Evolutionary conservation across 306 rosid genomes (phyloP), one percentile per base, ranked within the genome.

Genomic region (Echinosophora koreensis): DNA sequence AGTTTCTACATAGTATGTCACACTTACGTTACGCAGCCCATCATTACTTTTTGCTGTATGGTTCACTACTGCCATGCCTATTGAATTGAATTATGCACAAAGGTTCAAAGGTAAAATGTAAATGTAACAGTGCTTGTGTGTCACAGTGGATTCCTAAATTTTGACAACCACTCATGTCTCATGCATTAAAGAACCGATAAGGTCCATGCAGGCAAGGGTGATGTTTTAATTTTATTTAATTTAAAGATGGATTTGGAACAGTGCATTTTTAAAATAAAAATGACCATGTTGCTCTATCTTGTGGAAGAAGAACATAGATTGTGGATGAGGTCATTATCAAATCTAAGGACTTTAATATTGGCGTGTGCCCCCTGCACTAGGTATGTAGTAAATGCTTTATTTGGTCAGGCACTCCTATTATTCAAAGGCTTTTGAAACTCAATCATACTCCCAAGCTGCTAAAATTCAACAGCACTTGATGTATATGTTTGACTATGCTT

Each of bases 291-390:
- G 50, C 57, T 49, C 18, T 84, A 86, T 81, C 87, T 84, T 85
- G 90, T 81, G 85, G 85, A 75, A 81, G 89, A 81, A 86, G 88
- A 88, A 87, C 86, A 83, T 89, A 77, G 93, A 88, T 92, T 92
- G 83, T 72, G 89, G 84, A 85, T 88, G 93, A 92, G 89, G 88
- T 84, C 92, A 90, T 81, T 49, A 74, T 80, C 70, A 84, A 86
- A 90, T 87, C 88, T 73, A 81, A 85, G 81, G 85, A 86, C 86
- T 74, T 92, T 69, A 88, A 90, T 90, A 87, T 77, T 87, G 86
- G 89, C 93, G 91, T 92, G 92, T 84, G 87, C 76, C 16, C 4
- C 73, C 47, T 80, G 85, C 88, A 82, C 81, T 85, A 75, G 85
- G 76, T 80, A 80, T 63, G 90, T 67, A 82, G 85, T 87, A 87